These are phyloP conservation scores for Larix sibirica DNA, from an alignment of 83 land plant species.

Conservation along the genomic window DNA sequence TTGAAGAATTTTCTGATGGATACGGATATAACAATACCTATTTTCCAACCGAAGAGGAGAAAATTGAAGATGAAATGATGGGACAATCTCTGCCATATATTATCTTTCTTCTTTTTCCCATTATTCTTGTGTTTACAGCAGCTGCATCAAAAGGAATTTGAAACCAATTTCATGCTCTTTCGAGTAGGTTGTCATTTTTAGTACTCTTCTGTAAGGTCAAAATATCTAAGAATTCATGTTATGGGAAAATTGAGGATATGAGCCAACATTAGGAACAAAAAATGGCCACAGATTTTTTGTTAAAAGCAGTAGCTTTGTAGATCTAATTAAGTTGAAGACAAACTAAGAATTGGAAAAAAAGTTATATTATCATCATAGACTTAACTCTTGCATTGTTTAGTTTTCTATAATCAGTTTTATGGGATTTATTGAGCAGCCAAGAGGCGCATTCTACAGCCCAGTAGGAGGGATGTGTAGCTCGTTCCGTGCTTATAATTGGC, in stretches of 20 bases:
- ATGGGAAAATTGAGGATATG: not conserved
- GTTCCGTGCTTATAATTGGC: too few relatives aligned
- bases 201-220: not conserved
- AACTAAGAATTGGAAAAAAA: not conserved
- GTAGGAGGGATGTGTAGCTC: too few relatives aligned
- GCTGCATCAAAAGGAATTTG: conserved; percentile 26
- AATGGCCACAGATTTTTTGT: not conserved
- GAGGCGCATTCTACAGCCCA: too few relatives aligned
- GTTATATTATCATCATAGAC: not conserved
- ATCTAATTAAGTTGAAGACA: not conserved
- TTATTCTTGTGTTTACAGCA: conserved; percentile 34
- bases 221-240: not conserved
- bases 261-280: not conserved
- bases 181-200: not conserved
- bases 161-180: not conserved
- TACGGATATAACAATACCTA: conserved; percentile 20
- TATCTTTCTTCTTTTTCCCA: conserved; percentile 47
- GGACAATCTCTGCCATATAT: conserved; percentile 45
- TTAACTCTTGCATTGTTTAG: too few relatives aligned
- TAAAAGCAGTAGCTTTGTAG: not conserved
- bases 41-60: conserved; percentile 17
- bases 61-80: conserved; percentile 24
- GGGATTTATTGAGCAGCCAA: too few relatives aligned
- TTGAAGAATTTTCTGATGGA: conserved; percentile 47
- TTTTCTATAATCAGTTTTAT: too few relatives aligned